phyloP scores from a whole-genome alignment of 2,329 filamentous ascomycete species.

The Ophiostoma novo-ulmi region DNA sequence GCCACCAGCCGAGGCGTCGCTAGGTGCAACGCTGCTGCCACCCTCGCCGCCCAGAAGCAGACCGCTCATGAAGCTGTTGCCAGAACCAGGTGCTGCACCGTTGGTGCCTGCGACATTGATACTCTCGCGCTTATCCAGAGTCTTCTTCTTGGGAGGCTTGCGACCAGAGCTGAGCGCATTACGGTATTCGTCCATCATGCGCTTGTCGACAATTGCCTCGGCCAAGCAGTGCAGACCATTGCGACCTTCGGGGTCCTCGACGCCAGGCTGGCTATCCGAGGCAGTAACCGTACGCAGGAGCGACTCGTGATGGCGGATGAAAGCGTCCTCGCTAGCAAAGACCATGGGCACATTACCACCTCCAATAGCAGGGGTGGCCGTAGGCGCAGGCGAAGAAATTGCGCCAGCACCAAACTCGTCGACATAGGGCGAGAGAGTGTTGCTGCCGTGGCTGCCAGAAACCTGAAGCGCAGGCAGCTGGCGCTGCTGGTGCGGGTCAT shows the following conservation, averaged over 20 bases:
- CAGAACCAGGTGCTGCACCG: background rate
- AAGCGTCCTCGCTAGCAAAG: constrained; percentile 29
- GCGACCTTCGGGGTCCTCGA: constrained; percentile 45
- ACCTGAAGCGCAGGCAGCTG: constrained; percentile 17
- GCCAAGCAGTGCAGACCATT: constrained; percentile 58
- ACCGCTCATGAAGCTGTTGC: constrained; percentile 23
- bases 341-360: constrained; percentile 25
- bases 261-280: constrained; percentile 33
- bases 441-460: constrained; percentile 7
- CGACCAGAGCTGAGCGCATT: constrained; percentile 31
- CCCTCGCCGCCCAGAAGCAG: constrained; percentile 23
- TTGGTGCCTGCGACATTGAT: constrained; percentile 3
- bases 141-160: constrained; percentile 36
- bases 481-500: constrained; percentile 15
- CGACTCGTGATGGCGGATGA: constrained; percentile 34
- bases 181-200: constrained; percentile 36
- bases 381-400: constrained; percentile 13
- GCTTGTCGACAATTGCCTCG: constrained; percentile 44
- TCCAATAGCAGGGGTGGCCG: constrained; percentile 17
- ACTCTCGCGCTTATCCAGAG: constrained; percentile 33
- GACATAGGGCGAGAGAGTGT: constrained; percentile 25
- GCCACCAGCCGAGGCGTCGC: constrained; percentile 13
- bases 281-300: constrained; percentile 38
- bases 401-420: constrained; percentile 20
- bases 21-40: constrained; percentile 6